phyloP scores from a whole-genome alignment of 2,329 filamentous ascomycete species.

The Chaetomium sp. region DNA sequence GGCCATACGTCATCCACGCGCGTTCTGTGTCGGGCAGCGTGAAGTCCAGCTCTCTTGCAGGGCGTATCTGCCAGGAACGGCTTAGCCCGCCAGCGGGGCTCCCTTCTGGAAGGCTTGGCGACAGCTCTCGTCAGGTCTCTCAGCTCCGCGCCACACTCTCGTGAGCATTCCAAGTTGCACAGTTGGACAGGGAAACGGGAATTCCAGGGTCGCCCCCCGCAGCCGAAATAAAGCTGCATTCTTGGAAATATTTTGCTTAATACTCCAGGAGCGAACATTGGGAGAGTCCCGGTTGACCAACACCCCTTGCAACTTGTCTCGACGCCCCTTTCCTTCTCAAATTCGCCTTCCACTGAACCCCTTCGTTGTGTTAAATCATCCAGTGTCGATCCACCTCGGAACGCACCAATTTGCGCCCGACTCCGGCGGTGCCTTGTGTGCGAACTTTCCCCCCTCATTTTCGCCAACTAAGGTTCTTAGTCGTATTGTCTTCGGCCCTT shows the following conservation, averaged over 20 bases:
- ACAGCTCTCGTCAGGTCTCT: neutral
- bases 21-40: too few species aligned
- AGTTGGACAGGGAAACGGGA: too few species aligned
- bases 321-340: neutral
- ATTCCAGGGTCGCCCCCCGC: too few species aligned
- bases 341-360: neutral
- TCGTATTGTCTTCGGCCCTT: too few species aligned
- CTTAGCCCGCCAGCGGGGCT: neutral
- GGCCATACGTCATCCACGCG: too few species aligned
- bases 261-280: too few species aligned
- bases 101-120: constrained; percentile 15
- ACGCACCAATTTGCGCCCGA: neutral
- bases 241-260: too few species aligned
- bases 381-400: constrained; percentile 8
- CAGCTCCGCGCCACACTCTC: neutral
- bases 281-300: too few species aligned
- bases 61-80: neutral
- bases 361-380: constrained; percentile 4
- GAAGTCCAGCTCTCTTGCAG: too few species aligned
- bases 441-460: constrained; percentile 1
- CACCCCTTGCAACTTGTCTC: neutral
- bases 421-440: too few species aligned
- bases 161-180: neutral
- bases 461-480: too few species aligned
- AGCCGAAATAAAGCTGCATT: too few species aligned